Percentiles rank a stretch among this genome's conserved stretches.
Conservation (phyloP, 2,329 filamentous ascomycete genomes). For the Verticillium isaacii region DNA sequence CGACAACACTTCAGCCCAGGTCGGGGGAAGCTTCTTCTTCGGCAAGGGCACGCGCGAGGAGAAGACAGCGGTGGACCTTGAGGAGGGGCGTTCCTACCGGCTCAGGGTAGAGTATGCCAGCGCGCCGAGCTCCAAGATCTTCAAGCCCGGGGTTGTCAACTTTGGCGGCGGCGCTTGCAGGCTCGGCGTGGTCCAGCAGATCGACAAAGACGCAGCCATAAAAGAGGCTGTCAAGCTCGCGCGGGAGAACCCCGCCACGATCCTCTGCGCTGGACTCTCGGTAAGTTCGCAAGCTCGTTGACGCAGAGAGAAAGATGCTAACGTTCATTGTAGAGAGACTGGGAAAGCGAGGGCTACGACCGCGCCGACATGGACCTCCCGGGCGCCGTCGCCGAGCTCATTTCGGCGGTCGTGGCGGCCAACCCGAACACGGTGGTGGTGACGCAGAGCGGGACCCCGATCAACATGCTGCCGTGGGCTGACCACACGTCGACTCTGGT, state of each 20-base stretch:
- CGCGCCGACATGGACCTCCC: constrained; percentile 76
- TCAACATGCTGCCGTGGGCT: constrained; percentile 65
- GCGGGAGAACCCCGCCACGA: constrained; percentile 65
- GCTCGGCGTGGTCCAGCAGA: constrained; percentile 12
- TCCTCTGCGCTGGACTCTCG: constrained; percentile 73
- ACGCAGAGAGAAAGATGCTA: not conserved
- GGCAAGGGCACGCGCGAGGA: constrained; percentile 61
- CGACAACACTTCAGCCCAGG: constrained; percentile 60
- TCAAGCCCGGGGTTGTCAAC: constrained; percentile 1
- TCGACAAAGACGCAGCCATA: constrained; percentile 55
- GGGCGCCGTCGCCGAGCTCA: constrained; percentile 65
- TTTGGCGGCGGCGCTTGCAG: not conserved
- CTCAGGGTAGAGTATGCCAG: constrained; percentile 55
- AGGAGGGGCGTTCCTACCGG: constrained; percentile 53
- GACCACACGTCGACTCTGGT: constrained; percentile 52
- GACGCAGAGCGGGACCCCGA: constrained; percentile 72
- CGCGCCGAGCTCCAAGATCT: constrained; percentile 47
- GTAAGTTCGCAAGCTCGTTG: constrained; percentile 14
- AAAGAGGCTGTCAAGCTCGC: constrained; percentile 63
- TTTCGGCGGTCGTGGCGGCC: constrained; percentile 57
- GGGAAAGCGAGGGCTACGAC: constrained; percentile 77
- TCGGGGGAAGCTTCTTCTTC: constrained; percentile 58
- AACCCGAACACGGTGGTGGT: constrained; percentile 70
- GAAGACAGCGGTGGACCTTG: constrained; percentile 49
- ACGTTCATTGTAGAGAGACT: constrained; percentile 45